These are phyloP conservation scores for Drechmeria coniospora DNA, from an alignment of 2,329 filamentous ascomycete genomes.

Conservation along the genomic window DNA sequence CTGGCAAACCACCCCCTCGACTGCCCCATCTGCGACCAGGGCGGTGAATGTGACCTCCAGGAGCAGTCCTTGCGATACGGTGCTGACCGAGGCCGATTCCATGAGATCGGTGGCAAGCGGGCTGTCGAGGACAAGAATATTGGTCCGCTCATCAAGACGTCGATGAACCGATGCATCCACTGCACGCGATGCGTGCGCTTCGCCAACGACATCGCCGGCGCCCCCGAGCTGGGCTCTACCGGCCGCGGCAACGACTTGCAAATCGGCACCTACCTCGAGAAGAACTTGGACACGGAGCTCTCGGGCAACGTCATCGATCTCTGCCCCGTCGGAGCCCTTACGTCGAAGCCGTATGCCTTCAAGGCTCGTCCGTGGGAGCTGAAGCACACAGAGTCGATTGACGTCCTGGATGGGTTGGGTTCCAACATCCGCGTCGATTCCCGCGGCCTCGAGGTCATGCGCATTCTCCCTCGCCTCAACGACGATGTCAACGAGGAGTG, in stretches of 20 bases:
- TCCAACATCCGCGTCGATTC: slow-evolving; percentile 92
- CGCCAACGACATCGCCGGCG: slow-evolving; percentile 91
- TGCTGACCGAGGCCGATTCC: slow-evolving; percentile 88
- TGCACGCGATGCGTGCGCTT: slow-evolving; percentile 97
- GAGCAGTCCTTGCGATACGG: slow-evolving; percentile 99
- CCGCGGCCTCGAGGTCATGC: slow-evolving; percentile 90
- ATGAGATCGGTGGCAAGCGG: slow-evolving; percentile 90
- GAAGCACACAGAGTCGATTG: slow-evolving; percentile 89
- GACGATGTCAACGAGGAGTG: slow-evolving; percentile 99
- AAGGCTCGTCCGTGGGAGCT: slow-evolving; percentile 93
- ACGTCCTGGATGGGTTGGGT: slow-evolving; percentile 82
- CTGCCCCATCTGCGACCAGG: slow-evolving; percentile 96
- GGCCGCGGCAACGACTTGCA: slow-evolving; percentile 95
- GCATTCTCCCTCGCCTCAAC: slow-evolving; percentile 80
- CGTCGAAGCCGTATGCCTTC: slow-evolving; percentile 96
- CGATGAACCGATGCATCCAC: slow-evolving; percentile 99
- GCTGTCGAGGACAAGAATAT: slow-evolving; percentile 99
- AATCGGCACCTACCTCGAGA: slow-evolving; percentile 94
- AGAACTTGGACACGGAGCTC: slow-evolving; percentile 83
- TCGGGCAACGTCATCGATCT: slow-evolving; percentile 97
- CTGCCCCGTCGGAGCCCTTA: slow-evolving; percentile 91
- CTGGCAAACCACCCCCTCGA: slow-evolving; percentile 92
- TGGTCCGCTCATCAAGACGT: slow-evolving; percentile 94
- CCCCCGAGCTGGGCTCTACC: slow-evolving; percentile 84
- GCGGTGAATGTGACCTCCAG: slow-evolving; percentile 96